Conservation (phyloP, 106 monocot genomes). For the Dioscorea alata region DNA sequence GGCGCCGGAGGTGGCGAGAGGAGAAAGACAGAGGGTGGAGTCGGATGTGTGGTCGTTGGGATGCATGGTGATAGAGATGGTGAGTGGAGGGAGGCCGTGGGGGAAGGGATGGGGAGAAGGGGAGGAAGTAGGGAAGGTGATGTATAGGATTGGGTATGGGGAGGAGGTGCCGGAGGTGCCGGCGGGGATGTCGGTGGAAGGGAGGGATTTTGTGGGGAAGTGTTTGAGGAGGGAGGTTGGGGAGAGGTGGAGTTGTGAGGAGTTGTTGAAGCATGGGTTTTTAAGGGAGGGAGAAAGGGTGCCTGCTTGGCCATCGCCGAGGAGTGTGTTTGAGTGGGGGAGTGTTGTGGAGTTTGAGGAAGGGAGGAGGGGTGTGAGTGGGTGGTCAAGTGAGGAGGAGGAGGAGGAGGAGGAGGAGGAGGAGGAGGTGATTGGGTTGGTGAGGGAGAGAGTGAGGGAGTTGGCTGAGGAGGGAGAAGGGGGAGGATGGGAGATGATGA, state of each 20-base stretch:
- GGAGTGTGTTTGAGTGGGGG: conserved; percentile 41
- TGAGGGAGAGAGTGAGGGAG: conserved; percentile 27
- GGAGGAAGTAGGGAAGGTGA: conserved; percentile 2
- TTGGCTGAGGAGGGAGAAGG: conserved; percentile 8
- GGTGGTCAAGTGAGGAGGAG: background rate
- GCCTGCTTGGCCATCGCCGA: conserved; percentile 31
- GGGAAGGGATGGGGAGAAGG: background rate
- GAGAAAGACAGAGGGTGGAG: conserved; percentile 27
- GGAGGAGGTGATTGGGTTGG: background rate
- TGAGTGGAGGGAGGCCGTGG: conserved; percentile 57
- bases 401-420: no score
- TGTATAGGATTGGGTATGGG: conserved; percentile 43
- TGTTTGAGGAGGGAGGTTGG: conserved; percentile 40
- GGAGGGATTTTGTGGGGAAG: conserved; percentile 46
- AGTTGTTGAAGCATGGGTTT: conserved; percentile 55
- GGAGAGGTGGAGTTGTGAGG: conserved; percentile 53
- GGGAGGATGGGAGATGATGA: background rate
- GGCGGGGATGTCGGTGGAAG: conserved; percentile 24
- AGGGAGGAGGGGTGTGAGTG: conserved; percentile 22
- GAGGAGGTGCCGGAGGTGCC: conserved; percentile 39
- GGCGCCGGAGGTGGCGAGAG: conserved; percentile 79
- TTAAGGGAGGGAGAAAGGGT: conserved; percentile 12
- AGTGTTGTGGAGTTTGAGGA: conserved; percentile 14
- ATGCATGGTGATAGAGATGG: conserved; percentile 90
- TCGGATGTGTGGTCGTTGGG: conserved; percentile 95